These are phyloP conservation scores for Lunasporangiospora selenospora DNA, from an alignment of 192 early-diverging fungal genomes.

Conservation along the genomic window DNA sequence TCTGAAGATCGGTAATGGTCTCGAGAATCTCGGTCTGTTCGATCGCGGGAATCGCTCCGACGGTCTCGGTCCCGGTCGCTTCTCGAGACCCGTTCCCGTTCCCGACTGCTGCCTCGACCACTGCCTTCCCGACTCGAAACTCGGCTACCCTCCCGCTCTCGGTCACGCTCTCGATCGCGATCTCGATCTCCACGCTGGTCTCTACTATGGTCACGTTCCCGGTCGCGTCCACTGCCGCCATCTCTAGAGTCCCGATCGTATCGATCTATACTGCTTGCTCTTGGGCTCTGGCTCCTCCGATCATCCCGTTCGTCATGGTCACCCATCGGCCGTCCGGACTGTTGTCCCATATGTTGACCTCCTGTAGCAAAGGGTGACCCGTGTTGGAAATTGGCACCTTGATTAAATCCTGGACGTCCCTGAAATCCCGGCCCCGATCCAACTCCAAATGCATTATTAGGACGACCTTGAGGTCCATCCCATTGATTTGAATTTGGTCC, in stretches of 20 bases:
- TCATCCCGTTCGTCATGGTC: conserved; percentile 27
- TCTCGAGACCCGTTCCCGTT: conserved; percentile 29
- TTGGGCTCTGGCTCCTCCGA: conserved; percentile 28
- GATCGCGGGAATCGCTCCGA: neutral
- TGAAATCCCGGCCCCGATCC: conserved; percentile 24
- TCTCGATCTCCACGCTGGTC: conserved; percentile 4
- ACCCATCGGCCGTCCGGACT: no score
- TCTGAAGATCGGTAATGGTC: conserved; percentile 35
- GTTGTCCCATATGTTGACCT: neutral
- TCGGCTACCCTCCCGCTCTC: conserved; percentile 11
- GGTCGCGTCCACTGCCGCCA: conserved; percentile 2
- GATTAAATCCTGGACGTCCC: conserved; percentile 25
- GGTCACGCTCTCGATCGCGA: no score
- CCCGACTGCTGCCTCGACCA: conserved; percentile 31
- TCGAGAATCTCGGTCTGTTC: conserved; percentile 13
- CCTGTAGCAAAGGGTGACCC: conserved; percentile 8
- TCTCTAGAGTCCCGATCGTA: no score
- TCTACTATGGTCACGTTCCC: conserved; percentile 20
- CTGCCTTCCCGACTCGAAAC: conserved; percentile 29
- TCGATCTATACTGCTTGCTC: conserved; percentile 11
- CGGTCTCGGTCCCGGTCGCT: conserved; percentile 27
- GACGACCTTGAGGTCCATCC: conserved; percentile 12
- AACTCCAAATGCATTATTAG: neutral
- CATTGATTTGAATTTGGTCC: conserved; percentile 24
- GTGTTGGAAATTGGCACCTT: conserved; percentile 21